phyloP scores from a whole-genome alignment of 495 filamentous ascomycete species.

The Usnea hakonensis region DNA sequence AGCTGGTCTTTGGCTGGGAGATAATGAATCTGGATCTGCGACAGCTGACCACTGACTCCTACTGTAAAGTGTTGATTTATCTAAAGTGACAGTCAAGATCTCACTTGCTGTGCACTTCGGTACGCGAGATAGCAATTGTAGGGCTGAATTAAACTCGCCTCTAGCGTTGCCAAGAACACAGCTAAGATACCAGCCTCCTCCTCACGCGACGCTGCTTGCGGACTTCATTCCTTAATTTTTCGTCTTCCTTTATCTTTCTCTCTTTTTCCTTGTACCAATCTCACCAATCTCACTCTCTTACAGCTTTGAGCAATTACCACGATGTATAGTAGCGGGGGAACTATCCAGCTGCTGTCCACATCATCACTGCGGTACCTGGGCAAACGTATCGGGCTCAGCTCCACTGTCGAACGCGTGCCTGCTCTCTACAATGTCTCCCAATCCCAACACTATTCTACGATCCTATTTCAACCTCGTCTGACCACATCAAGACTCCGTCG shows the following conservation, averaged over 20 bases:
- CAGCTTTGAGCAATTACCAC: neutral
- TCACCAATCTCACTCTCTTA: neutral
- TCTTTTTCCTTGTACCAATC: conserved; percentile 11
- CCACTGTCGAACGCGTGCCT: conserved; percentile 21
- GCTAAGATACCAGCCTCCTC: neutral
- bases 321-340: conserved; percentile 13
- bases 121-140: neutral
- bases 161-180: neutral
- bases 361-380: conserved; percentile 15
- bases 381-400: conserved; percentile 10
- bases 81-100: neutral
- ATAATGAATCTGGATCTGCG: neutral
- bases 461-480: neutral
- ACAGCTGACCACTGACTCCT: neutral
- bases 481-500: conserved; percentile 6
- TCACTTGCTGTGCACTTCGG: too few relatives aligned
- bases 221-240: conserved; percentile 9
- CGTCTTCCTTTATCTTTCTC: too few relatives aligned
- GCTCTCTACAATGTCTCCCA: conserved; percentile 2
- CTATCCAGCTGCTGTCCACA: conserved; percentile 12
- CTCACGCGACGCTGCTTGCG: conserved; percentile 14
- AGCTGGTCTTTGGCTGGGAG: neutral
- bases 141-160: neutral
- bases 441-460: neutral
- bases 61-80: neutral